phyloP scores from a whole-genome alignment of 148 eudicot genomes.

The Persicaria tinctoria region DNA sequence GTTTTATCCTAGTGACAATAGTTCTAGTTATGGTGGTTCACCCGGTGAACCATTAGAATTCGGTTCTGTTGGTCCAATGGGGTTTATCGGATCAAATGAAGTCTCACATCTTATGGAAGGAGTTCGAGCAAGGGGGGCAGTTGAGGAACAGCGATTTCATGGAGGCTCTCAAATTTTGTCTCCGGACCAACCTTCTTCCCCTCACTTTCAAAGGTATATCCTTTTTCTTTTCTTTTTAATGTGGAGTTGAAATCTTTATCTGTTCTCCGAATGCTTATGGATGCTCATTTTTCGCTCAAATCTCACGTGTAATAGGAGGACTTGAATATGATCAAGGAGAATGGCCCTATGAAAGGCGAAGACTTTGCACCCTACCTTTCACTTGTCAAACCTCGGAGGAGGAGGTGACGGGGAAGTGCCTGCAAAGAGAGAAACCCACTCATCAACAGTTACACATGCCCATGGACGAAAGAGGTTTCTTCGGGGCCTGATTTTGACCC shows the following conservation, averaged over 20 bases:
- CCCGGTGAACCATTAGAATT: constrained; percentile 68
- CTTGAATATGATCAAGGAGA: too few relatives aligned
- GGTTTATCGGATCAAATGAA: constrained; percentile 35
- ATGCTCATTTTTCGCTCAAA: too few relatives aligned
- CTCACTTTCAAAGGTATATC: constrained; percentile 47
- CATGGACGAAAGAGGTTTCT: neutral
- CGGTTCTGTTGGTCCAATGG: constrained; percentile 58
- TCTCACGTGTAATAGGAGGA: constrained; percentile 36
- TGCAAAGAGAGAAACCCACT: neutral
- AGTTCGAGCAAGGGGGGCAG: constrained; percentile 29
- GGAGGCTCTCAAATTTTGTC: constrained; percentile 50
- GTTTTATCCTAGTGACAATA: constrained; percentile 73
- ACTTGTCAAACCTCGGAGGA: neutral
- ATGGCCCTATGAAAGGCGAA: constrained; percentile 27
- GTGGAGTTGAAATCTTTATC: neutral
- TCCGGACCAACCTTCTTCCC: constrained; percentile 74
- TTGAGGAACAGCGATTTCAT: constrained; percentile 51
- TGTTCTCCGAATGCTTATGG: too few relatives aligned
- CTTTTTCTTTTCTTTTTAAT: neutral
- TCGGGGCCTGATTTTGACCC: neutral
- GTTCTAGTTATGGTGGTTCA: constrained; percentile 33
- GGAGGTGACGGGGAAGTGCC: neutral
- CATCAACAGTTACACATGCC: neutral
- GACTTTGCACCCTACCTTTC: neutral
- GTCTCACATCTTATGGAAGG: constrained; percentile 41